Evolutionary conservation across 192 early-diverging fungal species (phyloP).

Genomic region (Coemansia sp.): DNA sequence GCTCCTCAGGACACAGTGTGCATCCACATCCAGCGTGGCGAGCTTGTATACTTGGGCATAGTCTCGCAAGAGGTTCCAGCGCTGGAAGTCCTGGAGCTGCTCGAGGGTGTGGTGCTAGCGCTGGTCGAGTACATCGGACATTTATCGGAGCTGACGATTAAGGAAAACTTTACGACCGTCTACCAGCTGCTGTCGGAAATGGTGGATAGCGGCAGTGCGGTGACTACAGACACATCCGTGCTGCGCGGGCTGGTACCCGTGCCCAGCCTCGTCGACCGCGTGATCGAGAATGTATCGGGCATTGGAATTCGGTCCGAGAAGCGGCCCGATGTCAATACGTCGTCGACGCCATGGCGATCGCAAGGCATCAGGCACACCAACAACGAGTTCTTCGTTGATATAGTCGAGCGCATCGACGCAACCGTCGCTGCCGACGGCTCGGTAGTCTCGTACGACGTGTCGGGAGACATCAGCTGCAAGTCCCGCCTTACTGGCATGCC

Average conservation of each 20-base stretch:
- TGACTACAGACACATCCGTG: constrained; percentile 87
- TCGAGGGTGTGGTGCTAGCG: constrained; percentile 79
- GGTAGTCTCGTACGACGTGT: constrained; percentile 75
- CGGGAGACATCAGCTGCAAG: constrained; percentile 79
- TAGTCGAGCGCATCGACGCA: constrained; percentile 88
- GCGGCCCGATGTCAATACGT: constrained; percentile 35
- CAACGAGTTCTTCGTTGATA: constrained; percentile 96
- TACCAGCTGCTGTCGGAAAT: constrained; percentile 87
- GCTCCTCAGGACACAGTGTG: constrained; percentile 25
- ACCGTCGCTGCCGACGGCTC: constrained; percentile 71
- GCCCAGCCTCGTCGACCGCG: constrained; percentile 81
- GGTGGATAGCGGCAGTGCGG: constrained; percentile 88
- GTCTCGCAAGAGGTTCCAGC: constrained; percentile 80
- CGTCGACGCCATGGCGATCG: constrained; percentile 83
- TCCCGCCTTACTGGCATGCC: constrained; percentile 81
- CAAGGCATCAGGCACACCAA: constrained; percentile 83
- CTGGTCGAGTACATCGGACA: constrained; percentile 83
- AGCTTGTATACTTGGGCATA: constrained; percentile 77
- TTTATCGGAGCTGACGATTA: constrained; percentile 80
- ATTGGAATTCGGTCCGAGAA: constrained; percentile 25
- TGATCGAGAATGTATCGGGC: constrained; percentile 83
- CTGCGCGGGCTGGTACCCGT: constrained; percentile 86
- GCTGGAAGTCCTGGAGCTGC: constrained; percentile 82
- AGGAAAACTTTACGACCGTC: constrained; percentile 92
- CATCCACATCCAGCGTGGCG: constrained; percentile 59